A percentile compares a stretch with the other conserved stretches of the same genome.
Evolutionary conservation across 148 eudicot genomes (phyloP).

Genomic region (Mesembryanthemum crystallinum): DNA sequence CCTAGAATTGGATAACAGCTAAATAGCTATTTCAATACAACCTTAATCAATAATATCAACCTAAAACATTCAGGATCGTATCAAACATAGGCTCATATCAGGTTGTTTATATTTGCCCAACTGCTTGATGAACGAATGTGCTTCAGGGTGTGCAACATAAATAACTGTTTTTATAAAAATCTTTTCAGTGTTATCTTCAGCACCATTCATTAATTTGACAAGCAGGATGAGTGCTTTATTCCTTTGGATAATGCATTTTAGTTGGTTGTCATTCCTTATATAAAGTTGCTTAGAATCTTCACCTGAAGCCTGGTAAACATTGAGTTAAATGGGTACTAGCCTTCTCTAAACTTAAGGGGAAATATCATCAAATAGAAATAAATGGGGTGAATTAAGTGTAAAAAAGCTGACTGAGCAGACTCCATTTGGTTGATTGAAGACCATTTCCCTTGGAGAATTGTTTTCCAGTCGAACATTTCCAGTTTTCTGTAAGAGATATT

Average conservation of each 20-base stretch:
- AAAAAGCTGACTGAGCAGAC: not conserved
- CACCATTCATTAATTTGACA: not conserved
- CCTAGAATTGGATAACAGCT: too few species aligned
- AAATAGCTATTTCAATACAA: too few species aligned
- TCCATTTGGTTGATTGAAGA: too few species aligned
- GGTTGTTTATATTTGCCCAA: too few species aligned
- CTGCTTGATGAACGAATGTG: not conserved
- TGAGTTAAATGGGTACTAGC: not conserved
- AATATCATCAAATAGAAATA: not conserved
- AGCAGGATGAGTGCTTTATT: not conserved
- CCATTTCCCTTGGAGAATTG: too few species aligned
- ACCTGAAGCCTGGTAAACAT: not conserved
- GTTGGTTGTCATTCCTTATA: not conserved
- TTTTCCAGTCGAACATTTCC: too few species aligned
- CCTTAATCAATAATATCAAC: too few species aligned
- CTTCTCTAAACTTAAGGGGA: not conserved
- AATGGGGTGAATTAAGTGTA: too few species aligned
- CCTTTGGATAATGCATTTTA: not conserved
- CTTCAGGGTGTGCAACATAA: constrained; percentile 1
- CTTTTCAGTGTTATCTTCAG: not conserved
- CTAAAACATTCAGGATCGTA: too few species aligned
- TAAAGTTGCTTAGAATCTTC: not conserved
- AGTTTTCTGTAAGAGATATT: too few species aligned
- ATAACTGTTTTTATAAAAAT: not conserved
- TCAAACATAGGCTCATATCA: too few species aligned